These are phyloP conservation scores for Pythium scleroteichum DNA, from an alignment of 352 stramenopile genomes.

Conservation along the genomic window DNA sequence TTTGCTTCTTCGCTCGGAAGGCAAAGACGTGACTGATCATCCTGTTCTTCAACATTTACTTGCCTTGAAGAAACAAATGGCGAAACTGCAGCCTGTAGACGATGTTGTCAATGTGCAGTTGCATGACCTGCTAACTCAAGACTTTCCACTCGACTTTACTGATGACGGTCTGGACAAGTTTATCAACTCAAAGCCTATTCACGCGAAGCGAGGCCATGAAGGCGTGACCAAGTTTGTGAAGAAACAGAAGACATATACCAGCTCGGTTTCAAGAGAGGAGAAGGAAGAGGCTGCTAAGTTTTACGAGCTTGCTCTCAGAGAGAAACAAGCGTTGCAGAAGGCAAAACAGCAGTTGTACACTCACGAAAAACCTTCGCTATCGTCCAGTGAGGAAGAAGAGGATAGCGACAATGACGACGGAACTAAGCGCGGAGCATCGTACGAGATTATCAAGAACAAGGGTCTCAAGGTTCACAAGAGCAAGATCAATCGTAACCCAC, in stretches of 20 bases:
- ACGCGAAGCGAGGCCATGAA: slow-evolving; percentile 30
- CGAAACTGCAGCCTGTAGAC: slow-evolving; percentile 56
- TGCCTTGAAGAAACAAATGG: slow-evolving; percentile 75
- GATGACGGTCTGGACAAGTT: slow-evolving; percentile 77
- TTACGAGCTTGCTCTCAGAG: slow-evolving; percentile 60
- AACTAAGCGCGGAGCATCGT: slow-evolving; percentile 90
- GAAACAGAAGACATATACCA: slow-evolving; percentile 46
- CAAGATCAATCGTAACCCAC: slow-evolving; percentile 98
- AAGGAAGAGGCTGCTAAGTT: slow-evolving; percentile 66
- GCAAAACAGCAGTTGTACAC: slow-evolving; percentile 82
- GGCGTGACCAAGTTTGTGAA: slow-evolving; percentile 27
- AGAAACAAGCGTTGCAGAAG: slow-evolving; percentile 57
- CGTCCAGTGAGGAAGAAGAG: slow-evolving; percentile 43
- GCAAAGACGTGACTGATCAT: slow-evolving; percentile 78
- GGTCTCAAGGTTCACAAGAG: slow-evolving; percentile 97
- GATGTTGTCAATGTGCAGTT: slow-evolving; percentile 59
- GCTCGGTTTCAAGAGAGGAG: slow-evolving; percentile 40
- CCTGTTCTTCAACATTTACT: slow-evolving; percentile 79
- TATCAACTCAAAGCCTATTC: slow-evolving; percentile 40
- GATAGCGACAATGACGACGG: slow-evolving; percentile 76
- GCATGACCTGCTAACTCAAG: slow-evolving; percentile 64
- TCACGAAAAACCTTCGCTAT: slow-evolving; percentile 57
- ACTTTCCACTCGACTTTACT: slow-evolving; percentile 51
- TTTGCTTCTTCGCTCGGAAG: slow-evolving; percentile 73
- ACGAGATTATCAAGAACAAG: slow-evolving; percentile 98